Base-by-base conservation (phyloP, 2,329 filamentous ascomycete species). In the Colletotrichum musae region DNA sequence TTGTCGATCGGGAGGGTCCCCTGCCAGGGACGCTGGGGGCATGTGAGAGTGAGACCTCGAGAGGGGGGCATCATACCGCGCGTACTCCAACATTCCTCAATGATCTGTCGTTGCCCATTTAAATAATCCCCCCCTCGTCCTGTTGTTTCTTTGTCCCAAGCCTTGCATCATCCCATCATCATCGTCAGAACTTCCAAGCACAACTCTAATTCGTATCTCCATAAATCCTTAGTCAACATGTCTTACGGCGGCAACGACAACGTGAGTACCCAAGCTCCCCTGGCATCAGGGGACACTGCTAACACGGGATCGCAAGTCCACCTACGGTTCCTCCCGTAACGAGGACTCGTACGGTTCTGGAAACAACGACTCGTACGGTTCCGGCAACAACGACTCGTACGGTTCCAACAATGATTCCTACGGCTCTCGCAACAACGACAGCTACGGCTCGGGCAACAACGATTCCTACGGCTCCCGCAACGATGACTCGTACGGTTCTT, bases 171-270 rank as follows among this genome's bases (percentile, higher is more conserved):
- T 56, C 66, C n/a, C 48, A 51, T 53, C 53, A 57, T 56, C 48
- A 45, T 50, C 32, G n/a, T 50, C 32, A 21, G 16, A 69, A 21
- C 28, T 54, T 32, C 32, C 7, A 36, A 36, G 32, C 10, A 36
- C 32, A 7, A 9, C 10, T 36, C 32, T 3, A 36, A 58, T 7
- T 24, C n/a, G 28, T 13, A 57, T 4, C 51, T 5, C 16, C 26
- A 10, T 39, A 52, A n/a, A 56, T 10, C 48, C 10, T 36, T 13
- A 70, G 56, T 72, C 73, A 81, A 41, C 63, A 84, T 86, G 85
- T 86, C 84, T 81, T 85, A 83, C 81, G 78, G 80, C 75, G 77
- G 80, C 71, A 80, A 84, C 80, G 78, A 80, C 72, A 74, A 78
- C 76, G 79, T 79, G 72, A 77, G 77, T 70, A 21, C 7, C 32